These are phyloP conservation scores for Pseudogymnoascus sp. DNA, from an alignment of 2,329 filamentous ascomycete species.

Conservation along the genomic window DNA sequence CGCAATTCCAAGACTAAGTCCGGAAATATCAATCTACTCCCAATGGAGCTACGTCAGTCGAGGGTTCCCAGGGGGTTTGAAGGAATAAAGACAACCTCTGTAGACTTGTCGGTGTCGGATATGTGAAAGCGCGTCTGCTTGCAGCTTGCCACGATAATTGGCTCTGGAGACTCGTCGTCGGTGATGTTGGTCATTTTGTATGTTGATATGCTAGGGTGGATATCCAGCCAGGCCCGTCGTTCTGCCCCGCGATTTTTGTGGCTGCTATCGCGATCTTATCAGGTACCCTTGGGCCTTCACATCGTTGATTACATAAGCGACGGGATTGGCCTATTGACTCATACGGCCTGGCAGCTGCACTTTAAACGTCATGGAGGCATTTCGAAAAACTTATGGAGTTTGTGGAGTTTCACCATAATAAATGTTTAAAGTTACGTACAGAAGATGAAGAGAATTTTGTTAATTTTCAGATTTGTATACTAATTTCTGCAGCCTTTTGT, in stretches of 20 bases:
- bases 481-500: not conserved
- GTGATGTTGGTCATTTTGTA: not conserved
- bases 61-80: not conserved
- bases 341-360: not conserved
- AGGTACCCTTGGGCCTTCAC: not conserved
- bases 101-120: constrained; percentile 20
- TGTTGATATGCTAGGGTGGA: not conserved
- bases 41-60: constrained; percentile 50
- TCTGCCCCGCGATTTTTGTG: constrained; percentile 1
- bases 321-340: not conserved
- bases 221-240: constrained; percentile 4
- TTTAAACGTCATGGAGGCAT: not conserved
- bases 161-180: not conserved
- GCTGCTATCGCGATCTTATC: constrained; percentile 6
- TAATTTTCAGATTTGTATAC: not conserved
- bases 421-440: not conserved
- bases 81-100: not conserved
- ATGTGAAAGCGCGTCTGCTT: constrained; percentile 30
- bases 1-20: constrained; percentile 37
- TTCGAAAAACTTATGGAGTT: not conserved
- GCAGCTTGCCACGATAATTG: constrained; percentile 23
- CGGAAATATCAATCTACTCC: constrained; percentile 64
- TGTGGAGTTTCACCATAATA: not conserved
- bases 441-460: not conserved
- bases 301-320: not conserved